Percentiles rank a stretch among this genome's conserved stretches.
These are phyloP conservation scores for Meyerozyma guilliermondii DNA, from an alignment of 1,139 yeast species.

Conservation along the genomic window DNA sequence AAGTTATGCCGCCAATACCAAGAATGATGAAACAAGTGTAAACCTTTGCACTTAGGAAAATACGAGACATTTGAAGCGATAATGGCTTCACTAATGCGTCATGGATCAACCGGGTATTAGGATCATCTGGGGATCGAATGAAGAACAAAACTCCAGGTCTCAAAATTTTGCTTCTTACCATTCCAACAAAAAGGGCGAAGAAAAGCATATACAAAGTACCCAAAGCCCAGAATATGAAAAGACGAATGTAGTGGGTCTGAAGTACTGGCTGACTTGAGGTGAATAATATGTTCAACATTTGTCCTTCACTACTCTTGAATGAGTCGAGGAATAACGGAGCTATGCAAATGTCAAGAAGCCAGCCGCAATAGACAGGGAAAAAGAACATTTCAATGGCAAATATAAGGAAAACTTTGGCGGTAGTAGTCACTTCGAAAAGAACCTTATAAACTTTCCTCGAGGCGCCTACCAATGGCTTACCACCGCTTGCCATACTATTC, in stretches of 20 bases:
- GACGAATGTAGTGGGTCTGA: constrained; percentile 17
- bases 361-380: constrained; percentile 87
- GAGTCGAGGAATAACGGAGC: constrained; percentile 44
- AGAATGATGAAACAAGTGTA: constrained; percentile 67
- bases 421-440: constrained; percentile 47
- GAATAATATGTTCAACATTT: constrained; percentile 17
- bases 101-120: constrained; percentile 80
- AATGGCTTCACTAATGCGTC: constrained; percentile 82
- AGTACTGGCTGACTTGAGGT: constrained; percentile 20
- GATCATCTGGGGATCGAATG: constrained; percentile 92
- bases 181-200: constrained; percentile 82
- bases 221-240: constrained; percentile 53
- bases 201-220: constrained; percentile 87
- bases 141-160: constrained; percentile 89
- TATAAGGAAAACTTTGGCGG: constrained; percentile 69
- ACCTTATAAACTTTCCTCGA: constrained; percentile 46
- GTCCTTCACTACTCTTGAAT: constrained; percentile 12
- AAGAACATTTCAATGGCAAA: constrained; percentile 75
- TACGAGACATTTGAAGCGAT: constrained; percentile 64
- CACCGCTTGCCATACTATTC: constrained; percentile 27
- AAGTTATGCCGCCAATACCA: constrained; percentile 70
- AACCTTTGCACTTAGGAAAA: constrained; percentile 68
- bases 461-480: constrained; percentile 43
- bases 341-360: constrained; percentile 64
- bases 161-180: constrained; percentile 67